Evolutionary conservation across 495 filamentous ascomycete species (phyloP), one percentile per base, ranked within the genome.

Genomic region (Xylaria palmicola): DNA sequence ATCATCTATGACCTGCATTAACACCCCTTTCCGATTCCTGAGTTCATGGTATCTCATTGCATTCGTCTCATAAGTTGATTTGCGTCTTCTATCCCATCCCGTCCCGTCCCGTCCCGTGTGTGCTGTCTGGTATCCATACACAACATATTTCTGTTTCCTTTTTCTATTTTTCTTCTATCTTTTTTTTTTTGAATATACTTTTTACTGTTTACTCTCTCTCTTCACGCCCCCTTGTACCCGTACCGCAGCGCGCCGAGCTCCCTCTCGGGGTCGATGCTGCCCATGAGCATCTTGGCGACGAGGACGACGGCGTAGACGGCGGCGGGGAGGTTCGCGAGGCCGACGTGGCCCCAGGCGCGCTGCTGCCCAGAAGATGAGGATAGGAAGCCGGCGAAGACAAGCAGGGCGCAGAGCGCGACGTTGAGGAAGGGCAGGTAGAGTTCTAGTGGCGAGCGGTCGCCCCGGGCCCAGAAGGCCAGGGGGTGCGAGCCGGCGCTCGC

Each of bases 181-280:
- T 6, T 47, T 47, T 19, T 22, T 32, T 29, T 20, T n/a, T 49
- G 9, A 17, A 49, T 13, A 6, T 1, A 17, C 19, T 27, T n/a
- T 24, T 15, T 29, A 0, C 4, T 19, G 17, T 12, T 32, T 19
- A 22, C 13, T 32, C 9, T 30, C 6, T n/a, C 22, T 19, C 6
- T n/a, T 77, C 65, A 88, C 52, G 84, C 85, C 20, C 85, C 85
- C 68, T 87, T 87, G 53, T 81, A 85, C 39, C 74, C 75, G 73
- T 88, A 88, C 71, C 70, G 77, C 68, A 85, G 70, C 52, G 65
- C 71, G 22, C 74, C 68, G 60, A 88, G 69, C 64, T 86, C 84
- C 54, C 57, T 62, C 65, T 77, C 79, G 12, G 84, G 77, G 66
- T 87, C 81, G 17, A 87, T 79, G 43, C 81, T 74, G 3, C 71